A percentile compares a stretch with the other conserved stretches of the same genome.
These are phyloP conservation scores for Plectranthus barbatus DNA, from an alignment of 257 asterid genomes.

Conservation along the genomic window DNA sequence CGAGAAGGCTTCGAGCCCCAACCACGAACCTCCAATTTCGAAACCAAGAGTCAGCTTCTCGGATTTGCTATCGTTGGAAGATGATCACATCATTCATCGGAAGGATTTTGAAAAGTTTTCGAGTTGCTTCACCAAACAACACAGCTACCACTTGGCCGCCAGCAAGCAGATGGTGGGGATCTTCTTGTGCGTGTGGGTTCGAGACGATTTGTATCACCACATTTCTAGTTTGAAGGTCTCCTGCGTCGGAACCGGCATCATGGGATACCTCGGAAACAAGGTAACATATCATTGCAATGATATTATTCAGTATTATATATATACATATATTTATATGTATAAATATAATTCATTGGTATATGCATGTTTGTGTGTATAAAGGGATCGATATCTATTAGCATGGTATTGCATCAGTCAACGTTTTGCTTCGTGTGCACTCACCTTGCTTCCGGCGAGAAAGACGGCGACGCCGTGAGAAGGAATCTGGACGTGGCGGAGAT, in stretches of 20 bases:
- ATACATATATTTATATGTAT: too few relatives aligned
- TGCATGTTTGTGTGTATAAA: constrained; percentile 1
- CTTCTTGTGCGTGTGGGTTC: constrained; percentile 61
- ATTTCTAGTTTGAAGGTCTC: constrained; percentile 51
- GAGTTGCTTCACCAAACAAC: not conserved
- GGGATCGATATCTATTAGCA: constrained; percentile 80
- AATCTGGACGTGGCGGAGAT: constrained; percentile 63
- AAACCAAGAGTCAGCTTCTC: constrained; percentile 46
- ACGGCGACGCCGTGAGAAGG: constrained; percentile 49
- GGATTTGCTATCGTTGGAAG: constrained; percentile 33
- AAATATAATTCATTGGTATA: too few relatives aligned
- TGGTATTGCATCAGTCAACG: constrained; percentile 38
- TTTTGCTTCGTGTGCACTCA: constrained; percentile 90
- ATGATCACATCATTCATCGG: not conserved
- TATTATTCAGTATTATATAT: too few relatives aligned
- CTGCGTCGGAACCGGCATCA: constrained; percentile 63
- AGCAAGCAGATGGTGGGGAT: constrained; percentile 89
- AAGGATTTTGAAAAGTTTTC: too few relatives aligned
- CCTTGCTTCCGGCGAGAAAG: constrained; percentile 78
- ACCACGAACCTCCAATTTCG: constrained; percentile 1
- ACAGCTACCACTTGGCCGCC: constrained; percentile 43
- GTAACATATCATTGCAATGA: too few relatives aligned
- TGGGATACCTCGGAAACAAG: constrained; percentile 90
- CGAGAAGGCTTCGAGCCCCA: constrained; percentile 17
- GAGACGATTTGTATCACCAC: constrained; percentile 31